Evolutionary conservation across 805 yeast species (phyloP), one percentile per base, ranked within the genome.

Genomic region (Starmerella powellii): DNA sequence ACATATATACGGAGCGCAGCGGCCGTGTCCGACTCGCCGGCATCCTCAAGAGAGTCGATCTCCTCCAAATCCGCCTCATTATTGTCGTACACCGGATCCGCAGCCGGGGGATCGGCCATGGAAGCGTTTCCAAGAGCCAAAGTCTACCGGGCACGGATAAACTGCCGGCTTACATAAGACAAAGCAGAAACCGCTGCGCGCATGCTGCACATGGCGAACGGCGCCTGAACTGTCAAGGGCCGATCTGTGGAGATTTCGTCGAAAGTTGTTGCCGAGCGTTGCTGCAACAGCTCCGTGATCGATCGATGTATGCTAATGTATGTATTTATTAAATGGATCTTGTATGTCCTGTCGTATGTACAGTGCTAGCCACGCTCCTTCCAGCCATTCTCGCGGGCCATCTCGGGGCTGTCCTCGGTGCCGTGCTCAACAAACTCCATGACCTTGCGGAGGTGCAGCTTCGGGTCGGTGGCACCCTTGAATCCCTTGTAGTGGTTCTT

Each of bases 401-500:
- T 48, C n/a, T 50, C 58, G 12, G 58, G 56, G 31, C 50, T 43
- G 29, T 54, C 58, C 18, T 51, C 54, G 4, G 41, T 53, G 38
- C 97, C 97, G 42, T 74, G 66, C 59, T 76, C 80, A 16, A 91
- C 72, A 58, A 74, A 91, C 52, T 83, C 84, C 56, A 72, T 73
- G 40, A 84, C 68, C 58, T 82, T 83, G 34, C 75, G 71, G 53
- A 83, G 68, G 48, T 83, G 80, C 40, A 83, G 68, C 42, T 75
- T 72, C 10, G 88, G 77, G 59, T 84, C 94, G 37, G 73, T 68
- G 34, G 84, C 74, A 26, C 87, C 88, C 23, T 59, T 52, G 59
- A 72, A 88, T 5, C 95, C 95, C 42, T 66, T 65, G 58, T 67
- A 85, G 27, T 69, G 66, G 58, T 85, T 86, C 49, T 65, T 68